These are phyloP conservation scores for Trichoderma asperelloides DNA, from an alignment of 495 filamentous ascomycete species.

Conservation along the genomic window DNA sequence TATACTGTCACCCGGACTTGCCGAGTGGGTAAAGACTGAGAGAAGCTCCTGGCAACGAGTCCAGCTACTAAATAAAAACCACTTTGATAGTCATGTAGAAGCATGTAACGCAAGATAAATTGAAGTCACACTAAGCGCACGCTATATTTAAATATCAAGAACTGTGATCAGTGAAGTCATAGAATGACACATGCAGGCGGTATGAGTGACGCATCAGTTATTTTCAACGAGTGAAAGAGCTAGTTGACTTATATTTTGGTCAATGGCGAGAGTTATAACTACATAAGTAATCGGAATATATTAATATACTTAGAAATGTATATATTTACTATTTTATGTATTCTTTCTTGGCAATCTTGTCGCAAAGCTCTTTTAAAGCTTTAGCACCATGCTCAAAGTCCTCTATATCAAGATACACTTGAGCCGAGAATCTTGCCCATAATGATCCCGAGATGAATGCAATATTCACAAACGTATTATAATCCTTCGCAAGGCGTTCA, in stretches of 20 bases:
- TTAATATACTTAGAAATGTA: background rate
- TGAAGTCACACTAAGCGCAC: too few relatives aligned
- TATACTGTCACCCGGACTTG: background rate
- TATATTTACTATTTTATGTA: background rate
- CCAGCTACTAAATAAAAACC: too few relatives aligned
- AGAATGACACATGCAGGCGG: too few relatives aligned
- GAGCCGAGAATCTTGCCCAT: background rate
- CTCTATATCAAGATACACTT: background rate
- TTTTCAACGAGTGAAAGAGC: too few relatives aligned
- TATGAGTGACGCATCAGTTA: too few relatives aligned
- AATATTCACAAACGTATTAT: background rate
- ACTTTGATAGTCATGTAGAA: background rate
- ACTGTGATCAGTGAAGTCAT: too few relatives aligned
- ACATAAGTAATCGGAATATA: background rate
- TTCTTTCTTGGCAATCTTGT: background rate
- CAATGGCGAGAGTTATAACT: too few relatives aligned
- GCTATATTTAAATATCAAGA: too few relatives aligned
- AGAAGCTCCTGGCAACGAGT: too few relatives aligned
- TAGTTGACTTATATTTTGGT: too few relatives aligned
- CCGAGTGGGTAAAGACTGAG: too few relatives aligned
- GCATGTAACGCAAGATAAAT: background rate
- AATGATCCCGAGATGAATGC: background rate
- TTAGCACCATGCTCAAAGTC: background rate
- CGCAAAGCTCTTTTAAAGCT: background rate
- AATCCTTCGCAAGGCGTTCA: background rate